Evolutionary conservation across 495 filamentous ascomycete species (phyloP), one percentile per base, ranked within the genome.

Genomic region (Choiromyces venosus): DNA sequence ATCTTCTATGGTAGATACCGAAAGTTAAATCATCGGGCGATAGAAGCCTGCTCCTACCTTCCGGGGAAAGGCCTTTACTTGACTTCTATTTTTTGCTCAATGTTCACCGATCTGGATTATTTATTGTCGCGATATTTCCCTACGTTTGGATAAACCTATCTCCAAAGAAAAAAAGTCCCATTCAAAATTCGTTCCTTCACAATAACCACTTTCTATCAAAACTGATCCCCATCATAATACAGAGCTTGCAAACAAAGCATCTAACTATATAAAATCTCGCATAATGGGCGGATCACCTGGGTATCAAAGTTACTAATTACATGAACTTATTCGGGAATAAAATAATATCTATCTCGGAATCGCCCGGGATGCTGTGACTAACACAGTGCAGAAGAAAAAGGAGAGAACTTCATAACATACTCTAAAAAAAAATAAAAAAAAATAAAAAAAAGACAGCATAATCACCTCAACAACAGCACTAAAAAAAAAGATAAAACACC

Each of bases 401-500:
- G 29, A 37, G 65, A 39, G 65, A 67, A 56, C 40, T 10, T 40
- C 33, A 56, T 61, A 68, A 71, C 40, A 65, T 37, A 29, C 65
- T 52, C 37, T n/a, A 18, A 14, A 10, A 25, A 61, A 80, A 37
- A 79, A 82, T 80, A 79, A 65, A n/a, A 76, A 74, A 69, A 81
- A 71, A 75, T 77, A 72, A 44, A 76, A 79, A 76, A 74, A 81
- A 56, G 64, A 64, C 78, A 79, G 66, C 25, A 82, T 64, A 68
- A 64, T 38, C 78, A 71, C 65, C 73, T 38, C 71, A 67, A 73
- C 38, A 64, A 72, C 44, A 77, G 46, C 37, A 71, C 74, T 37
- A 56, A 69, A 69, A 72, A 73, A 72, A 64, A 80, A 70, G 74
- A 74, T 73, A 36, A 40, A 73, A 69, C 71, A 73, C 73, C 38